Percentiles rank a stretch among this genome's conserved stretches.
Conservation (phyloP, 2,329 filamentous ascomycete species). For the Aspergillus pseudoterreus region DNA sequence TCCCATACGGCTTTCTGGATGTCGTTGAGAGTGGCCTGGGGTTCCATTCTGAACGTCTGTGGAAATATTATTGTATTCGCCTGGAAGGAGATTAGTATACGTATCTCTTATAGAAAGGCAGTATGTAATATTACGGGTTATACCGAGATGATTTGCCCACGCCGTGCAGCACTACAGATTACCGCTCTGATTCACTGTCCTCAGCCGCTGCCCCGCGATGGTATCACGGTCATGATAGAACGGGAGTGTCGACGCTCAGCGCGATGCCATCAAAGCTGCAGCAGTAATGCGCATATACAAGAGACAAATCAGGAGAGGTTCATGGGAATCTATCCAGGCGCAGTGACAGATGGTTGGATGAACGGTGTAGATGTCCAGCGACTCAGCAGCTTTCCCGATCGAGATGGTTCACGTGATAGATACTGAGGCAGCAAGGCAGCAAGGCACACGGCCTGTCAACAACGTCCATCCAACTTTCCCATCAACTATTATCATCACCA, state of each 20-base stretch:
- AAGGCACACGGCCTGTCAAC: background rate
- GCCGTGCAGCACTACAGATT: too few species aligned
- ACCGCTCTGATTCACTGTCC: too few species aligned
- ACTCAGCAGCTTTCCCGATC: slow-evolving; percentile 1
- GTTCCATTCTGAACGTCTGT: slow-evolving; percentile 21
- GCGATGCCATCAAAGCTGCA: too few species aligned
- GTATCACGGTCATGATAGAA: background rate
- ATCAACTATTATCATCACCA: too few species aligned
- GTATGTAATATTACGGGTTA: too few species aligned
- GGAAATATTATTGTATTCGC: background rate
- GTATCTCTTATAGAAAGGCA: too few species aligned
- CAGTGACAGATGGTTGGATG: background rate
- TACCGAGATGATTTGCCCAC: too few species aligned
- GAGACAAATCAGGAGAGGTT: too few species aligned
- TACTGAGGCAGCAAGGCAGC: slow-evolving; percentile 11
- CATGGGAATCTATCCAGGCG: too few species aligned
- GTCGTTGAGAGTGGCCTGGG: slow-evolving; percentile 22
- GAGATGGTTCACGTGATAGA: slow-evolving; percentile 2
- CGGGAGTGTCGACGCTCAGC: too few species aligned
- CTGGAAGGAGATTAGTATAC: background rate
- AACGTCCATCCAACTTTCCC: background rate
- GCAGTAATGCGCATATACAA: too few species aligned
- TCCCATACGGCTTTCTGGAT: slow-evolving; percentile 53
- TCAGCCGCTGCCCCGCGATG: slow-evolving; percentile 1
- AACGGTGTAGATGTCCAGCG: background rate